phyloP scores from a whole-genome alignment of 495 filamentous ascomycete species.

The Neurospora sp. region DNA sequence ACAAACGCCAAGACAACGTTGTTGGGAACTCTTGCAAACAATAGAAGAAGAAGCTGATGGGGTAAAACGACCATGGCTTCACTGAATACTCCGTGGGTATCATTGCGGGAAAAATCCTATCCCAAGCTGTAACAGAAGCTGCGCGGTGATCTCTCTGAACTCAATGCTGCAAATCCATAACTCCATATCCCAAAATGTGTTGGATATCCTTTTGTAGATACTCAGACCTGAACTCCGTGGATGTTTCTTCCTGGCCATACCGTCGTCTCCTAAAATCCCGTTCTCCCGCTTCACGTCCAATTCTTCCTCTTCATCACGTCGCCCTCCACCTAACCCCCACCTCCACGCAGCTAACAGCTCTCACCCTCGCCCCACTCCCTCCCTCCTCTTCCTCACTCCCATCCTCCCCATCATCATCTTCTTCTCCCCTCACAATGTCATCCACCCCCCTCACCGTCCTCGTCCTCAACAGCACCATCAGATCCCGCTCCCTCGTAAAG shows the following conservation, averaged over 20 bases:
- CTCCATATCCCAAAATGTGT: background rate
- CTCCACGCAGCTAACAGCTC: constrained; percentile 31
- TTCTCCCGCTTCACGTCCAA: background rate
- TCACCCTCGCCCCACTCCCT: constrained; percentile 51
- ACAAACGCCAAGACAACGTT: too few species aligned
- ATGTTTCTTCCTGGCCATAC: background rate
- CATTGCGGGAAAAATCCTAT: background rate
- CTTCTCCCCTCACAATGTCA: constrained; percentile 47
- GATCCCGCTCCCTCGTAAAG: constrained; percentile 51
- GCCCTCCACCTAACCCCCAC: constrained; percentile 19
- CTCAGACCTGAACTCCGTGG: background rate
- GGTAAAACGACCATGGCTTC: too few species aligned
- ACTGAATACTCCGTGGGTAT: background rate
- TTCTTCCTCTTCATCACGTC: background rate
- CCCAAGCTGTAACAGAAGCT: background rate
- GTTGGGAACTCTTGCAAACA: too few species aligned
- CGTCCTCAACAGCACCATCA: constrained; percentile 48
- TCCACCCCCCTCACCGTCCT: constrained; percentile 60
- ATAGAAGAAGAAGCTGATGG: too few species aligned
- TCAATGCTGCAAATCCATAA: background rate
- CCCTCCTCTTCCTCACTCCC: constrained; percentile 26
- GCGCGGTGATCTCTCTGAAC: background rate
- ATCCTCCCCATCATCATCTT: constrained; percentile 39
- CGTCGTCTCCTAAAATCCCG: background rate
- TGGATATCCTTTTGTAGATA: background rate